A percentile compares a stretch with the other conserved stretches of the same genome.
phyloP scores from a whole-genome alignment of 352 stramenopile genomes.

The Phytopythium aichiense region DNA sequence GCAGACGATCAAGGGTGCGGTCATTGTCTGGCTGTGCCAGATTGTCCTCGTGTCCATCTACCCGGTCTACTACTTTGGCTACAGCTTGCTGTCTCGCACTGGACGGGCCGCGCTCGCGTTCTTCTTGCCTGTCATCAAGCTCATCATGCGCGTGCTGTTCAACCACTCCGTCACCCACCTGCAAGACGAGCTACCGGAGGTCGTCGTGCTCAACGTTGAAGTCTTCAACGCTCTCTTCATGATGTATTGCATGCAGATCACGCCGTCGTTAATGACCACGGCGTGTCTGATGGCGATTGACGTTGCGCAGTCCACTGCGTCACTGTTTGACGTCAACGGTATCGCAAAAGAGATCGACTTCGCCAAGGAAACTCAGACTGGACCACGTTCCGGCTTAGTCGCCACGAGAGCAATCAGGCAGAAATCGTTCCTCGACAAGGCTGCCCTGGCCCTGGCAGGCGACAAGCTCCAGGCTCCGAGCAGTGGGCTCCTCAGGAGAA shows the following conservation, averaged over 20 bases:
- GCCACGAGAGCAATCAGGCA: background rate
- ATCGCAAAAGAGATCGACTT: slow-evolving; percentile 1
- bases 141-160: slow-evolving; percentile 26
- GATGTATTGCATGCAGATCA: slow-evolving; percentile 23
- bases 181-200: slow-evolving; percentile 20
- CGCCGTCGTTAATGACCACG: slow-evolving; percentile 13
- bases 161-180: slow-evolving; percentile 11
- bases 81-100: slow-evolving; percentile 4
- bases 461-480: background rate
- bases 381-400: background rate
- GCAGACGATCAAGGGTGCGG: slow-evolving; percentile 6
- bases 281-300: slow-evolving; percentile 19
- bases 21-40: slow-evolving; percentile 19
- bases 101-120: slow-evolving; percentile 13
- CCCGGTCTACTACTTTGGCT: slow-evolving; percentile 18
- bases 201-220: slow-evolving; percentile 26
- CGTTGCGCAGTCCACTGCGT: slow-evolving; percentile 13
- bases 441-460: background rate
- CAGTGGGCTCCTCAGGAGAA: background rate
- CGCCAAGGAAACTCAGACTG: background rate
- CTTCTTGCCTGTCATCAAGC: slow-evolving; percentile 30
- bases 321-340: slow-evolving; percentile 12
- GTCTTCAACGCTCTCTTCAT: slow-evolving; percentile 38
- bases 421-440: slow-evolving; percentile 1
- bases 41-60: slow-evolving; percentile 10